Evolutionary conservation across 495 filamentous ascomycete species (phyloP).

Genomic region (Penicillium pulvis): DNA sequence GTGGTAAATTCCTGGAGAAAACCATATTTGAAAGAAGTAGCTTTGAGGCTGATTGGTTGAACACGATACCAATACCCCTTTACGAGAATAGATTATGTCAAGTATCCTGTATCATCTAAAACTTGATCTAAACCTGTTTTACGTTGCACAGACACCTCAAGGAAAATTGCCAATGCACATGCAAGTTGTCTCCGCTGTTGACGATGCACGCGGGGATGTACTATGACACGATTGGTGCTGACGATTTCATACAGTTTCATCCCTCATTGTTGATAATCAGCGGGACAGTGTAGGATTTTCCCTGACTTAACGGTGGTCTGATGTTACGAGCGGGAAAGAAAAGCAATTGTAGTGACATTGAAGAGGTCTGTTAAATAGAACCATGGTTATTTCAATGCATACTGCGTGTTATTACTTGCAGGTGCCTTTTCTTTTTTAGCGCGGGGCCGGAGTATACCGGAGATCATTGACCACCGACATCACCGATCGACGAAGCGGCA

Average conservation of each 20-base stretch:
- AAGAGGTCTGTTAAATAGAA: background rate
- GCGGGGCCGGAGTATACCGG: slow-evolving; percentile 5
- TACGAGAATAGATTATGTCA: background rate
- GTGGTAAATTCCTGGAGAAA: background rate
- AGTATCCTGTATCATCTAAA: background rate
- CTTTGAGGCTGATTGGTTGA: background rate
- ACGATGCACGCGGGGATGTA: background rate
- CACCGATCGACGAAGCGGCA: slow-evolving; percentile 23
- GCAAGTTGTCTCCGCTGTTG: slow-evolving; percentile 4
- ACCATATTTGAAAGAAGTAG: background rate
- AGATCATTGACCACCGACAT: slow-evolving; percentile 29
- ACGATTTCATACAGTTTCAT: background rate
- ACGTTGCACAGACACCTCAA: background rate
- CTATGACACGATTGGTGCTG: background rate
- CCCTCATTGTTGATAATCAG: background rate
- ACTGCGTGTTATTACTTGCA: background rate
- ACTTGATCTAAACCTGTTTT: slow-evolving; percentile 3
- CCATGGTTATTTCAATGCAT: background rate
- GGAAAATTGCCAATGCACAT: slow-evolving; percentile 2
- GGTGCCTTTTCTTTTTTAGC: background rate
- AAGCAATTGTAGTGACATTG: background rate
- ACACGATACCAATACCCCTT: background rate
- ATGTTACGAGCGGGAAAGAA: background rate
- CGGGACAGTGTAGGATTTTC: background rate
- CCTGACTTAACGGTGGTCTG: background rate